phyloP scores from a whole-genome alignment of 2,329 filamentous ascomycete species.

The Beauveria pseudobassiana region DNA sequence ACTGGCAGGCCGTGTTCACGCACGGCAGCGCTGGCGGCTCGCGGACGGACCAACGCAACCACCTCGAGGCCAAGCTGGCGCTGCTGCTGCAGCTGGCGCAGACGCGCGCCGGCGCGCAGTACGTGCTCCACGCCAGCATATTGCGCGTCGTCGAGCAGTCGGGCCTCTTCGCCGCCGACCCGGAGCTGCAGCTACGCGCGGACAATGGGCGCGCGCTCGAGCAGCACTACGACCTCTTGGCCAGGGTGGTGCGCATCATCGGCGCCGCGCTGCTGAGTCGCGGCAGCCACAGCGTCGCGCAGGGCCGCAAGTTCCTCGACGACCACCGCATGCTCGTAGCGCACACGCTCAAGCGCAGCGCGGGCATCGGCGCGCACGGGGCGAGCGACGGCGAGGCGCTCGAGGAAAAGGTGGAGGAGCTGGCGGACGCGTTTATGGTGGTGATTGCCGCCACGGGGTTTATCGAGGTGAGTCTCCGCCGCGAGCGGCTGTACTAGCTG shows the following conservation, averaged over 20 bases:
- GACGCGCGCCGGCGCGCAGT: slow-evolving; percentile 73
- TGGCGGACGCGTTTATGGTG: slow-evolving; percentile 79
- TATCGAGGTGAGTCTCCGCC: slow-evolving; percentile 57
- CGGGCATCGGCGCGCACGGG: slow-evolving; percentile 57
- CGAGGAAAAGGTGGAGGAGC: slow-evolving; percentile 60
- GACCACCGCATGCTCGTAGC: slow-evolving; percentile 80
- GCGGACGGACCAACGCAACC: slow-evolving; percentile 36
- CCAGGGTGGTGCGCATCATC: slow-evolving; percentile 73
- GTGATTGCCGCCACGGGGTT: slow-evolving; percentile 78
- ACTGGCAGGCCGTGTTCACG: slow-evolving; percentile 52
- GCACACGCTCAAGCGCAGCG: slow-evolving; percentile 82
- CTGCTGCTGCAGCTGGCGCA: slow-evolving; percentile 80
- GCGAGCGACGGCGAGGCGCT: slow-evolving; percentile 30
- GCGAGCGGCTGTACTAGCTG: not conserved
- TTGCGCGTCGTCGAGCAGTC: slow-evolving; percentile 76
- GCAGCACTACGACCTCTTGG: slow-evolving; percentile 77
- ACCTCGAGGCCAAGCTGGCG: slow-evolving; percentile 65
- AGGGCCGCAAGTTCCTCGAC: slow-evolving; percentile 71
- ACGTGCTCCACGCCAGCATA: slow-evolving; percentile 82
- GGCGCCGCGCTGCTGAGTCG: slow-evolving; percentile 73
- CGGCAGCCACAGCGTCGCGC: slow-evolving; percentile 73
- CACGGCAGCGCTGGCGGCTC: slow-evolving; percentile 21
- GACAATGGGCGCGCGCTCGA: slow-evolving; percentile 60
- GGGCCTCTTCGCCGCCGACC: slow-evolving; percentile 81
- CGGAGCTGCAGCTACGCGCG: slow-evolving; percentile 67